A percentile compares a stretch with the other conserved stretches of the same genome.
phyloP scores from a whole-genome alignment of 2,329 filamentous ascomycete species.

The Exophiala bonariae region DNA sequence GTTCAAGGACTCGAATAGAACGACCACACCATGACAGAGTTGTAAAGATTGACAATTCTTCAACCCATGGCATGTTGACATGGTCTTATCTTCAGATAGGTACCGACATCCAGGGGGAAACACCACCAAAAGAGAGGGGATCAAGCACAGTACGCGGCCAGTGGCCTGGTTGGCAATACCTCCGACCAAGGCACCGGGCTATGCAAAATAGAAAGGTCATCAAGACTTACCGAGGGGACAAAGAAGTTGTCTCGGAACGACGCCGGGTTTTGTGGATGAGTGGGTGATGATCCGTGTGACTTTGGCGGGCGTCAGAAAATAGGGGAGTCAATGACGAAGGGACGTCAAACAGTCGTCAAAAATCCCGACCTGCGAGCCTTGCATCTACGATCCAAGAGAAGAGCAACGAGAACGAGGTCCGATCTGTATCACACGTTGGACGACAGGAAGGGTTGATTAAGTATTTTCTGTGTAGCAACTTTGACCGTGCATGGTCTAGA shows the following conservation, averaged over 20 bases:
- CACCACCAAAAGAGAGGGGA: too few relatives aligned
- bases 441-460: constrained; percentile 3
- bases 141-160: neutral
- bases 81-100: too few relatives aligned
- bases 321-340: constrained; percentile 6
- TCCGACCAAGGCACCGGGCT: constrained; percentile 5
- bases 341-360: too few relatives aligned
- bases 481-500: constrained; percentile 8
- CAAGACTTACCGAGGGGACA: constrained; percentile 23
- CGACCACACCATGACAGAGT: too few relatives aligned
- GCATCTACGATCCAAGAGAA: too few relatives aligned
- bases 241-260: constrained; percentile 26
- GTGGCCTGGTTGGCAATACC: constrained; percentile 17
- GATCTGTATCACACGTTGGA: constrained; percentile 6
- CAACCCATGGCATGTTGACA: too few relatives aligned
- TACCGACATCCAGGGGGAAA: too few relatives aligned
- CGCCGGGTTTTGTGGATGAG: constrained; percentile 13
- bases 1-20: too few relatives aligned
- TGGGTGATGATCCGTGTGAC: constrained; percentile 15
- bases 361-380: too few relatives aligned
- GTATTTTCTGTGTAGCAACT: constrained; percentile 12
- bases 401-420: too few relatives aligned
- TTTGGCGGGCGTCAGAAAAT: constrained; percentile 16
- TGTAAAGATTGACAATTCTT: too few relatives aligned
- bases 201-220: constrained; percentile 11